Evolutionary conservation across 2,329 filamentous ascomycete species (phyloP).

Genomic region (Penicillium sclerotigenum): DNA sequence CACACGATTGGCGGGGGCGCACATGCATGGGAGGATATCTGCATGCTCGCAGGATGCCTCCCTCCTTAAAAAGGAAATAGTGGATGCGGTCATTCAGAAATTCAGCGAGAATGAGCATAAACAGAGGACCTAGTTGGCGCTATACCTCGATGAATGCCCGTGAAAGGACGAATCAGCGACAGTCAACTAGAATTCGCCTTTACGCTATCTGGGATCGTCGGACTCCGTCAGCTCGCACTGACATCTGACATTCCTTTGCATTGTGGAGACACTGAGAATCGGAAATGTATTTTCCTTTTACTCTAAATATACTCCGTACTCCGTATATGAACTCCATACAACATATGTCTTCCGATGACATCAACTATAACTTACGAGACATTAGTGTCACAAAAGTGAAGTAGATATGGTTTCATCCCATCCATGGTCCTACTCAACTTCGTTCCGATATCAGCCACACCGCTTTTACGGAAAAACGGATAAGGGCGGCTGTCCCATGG

Average conservation of each 20-base stretch:
- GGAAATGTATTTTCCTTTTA: not conserved
- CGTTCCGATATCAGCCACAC: slow-evolving; percentile 24
- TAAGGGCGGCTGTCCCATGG: slow-evolving; percentile 14
- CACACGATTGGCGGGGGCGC: slow-evolving; percentile 9
- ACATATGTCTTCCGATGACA: slow-evolving; percentile 3
- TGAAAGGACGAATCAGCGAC: slow-evolving; percentile 14
- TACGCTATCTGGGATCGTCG: slow-evolving; percentile 16
- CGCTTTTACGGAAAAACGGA: slow-evolving; percentile 13
- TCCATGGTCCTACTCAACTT: slow-evolving; percentile 8
- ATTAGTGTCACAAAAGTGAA: not conserved
- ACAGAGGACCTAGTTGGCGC: slow-evolving; percentile 15
- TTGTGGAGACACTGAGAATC: not conserved
- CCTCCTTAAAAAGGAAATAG: not conserved
- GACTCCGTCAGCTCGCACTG: slow-evolving; percentile 27
- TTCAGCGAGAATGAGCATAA: not conserved
- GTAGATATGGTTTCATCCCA: slow-evolving; percentile 3
- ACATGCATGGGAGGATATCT: slow-evolving; percentile 12
- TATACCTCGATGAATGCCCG: slow-evolving; percentile 3
- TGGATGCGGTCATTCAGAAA: slow-evolving; percentile 11
- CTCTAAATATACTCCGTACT: slow-evolving; percentile 1
- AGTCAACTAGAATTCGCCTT: slow-evolving; percentile 1
- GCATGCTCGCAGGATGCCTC: slow-evolving; percentile 7
- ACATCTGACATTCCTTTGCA: slow-evolving; percentile 27
- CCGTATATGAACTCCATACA: not conserved
- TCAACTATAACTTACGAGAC: not conserved